Evolutionary conservation across 306 rosid species (phyloP), one percentile per base, ranked within the genome.

Genomic region (Ochetophila trinervis): DNA sequence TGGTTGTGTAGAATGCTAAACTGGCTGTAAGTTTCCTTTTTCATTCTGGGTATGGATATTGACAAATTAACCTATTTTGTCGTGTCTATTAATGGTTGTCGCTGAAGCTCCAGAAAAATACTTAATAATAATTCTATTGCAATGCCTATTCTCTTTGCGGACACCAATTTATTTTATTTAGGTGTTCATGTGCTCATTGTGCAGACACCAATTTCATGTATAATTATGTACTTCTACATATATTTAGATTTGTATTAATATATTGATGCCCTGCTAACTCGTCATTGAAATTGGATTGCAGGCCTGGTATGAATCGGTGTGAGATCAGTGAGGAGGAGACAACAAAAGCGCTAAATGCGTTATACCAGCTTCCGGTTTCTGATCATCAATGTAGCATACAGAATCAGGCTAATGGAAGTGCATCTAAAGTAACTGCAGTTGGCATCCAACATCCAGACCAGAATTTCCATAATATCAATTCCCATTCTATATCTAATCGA

Each of bases 1-100:
- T 91, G 96, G 97, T 57, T 78, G 80, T 91, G 97, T 75, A 75
- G 88, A 76, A 88, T 91, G 96, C 90, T 79, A 53, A 42, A 83
- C 80, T 91, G 96, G 98, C 95, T 88, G 96, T 88, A 87, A 91
- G 98, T 86, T 82, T 66, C 78, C 62, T 76, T 32, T 27, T 67
- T 78, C 72, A 72, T 67, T 64, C 61, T 67, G 37, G 61, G 69
- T 50, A 42, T 75, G 35, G 69, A 45, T 49, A 60, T 10, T 24
- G 63, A 61, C 71, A 74, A 51, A 66, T 50, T 22, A 15, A 3
- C 64, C 5, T 69, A 57, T 76, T 50, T 49, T 32, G 47, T 76
- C 63, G 1, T 21, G 34, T 55, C 21, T 53, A 60, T 60, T 76
- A 48, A 61, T n/a, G 53, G 42, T 63, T 55, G 6, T 52, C 45